A percentile compares a stretch with the other conserved stretches of the same genome.
These are phyloP conservation scores for Symmetrospora coprosmae DNA, from an alignment of 768 basidiomycete species.

Conservation along the genomic window DNA sequence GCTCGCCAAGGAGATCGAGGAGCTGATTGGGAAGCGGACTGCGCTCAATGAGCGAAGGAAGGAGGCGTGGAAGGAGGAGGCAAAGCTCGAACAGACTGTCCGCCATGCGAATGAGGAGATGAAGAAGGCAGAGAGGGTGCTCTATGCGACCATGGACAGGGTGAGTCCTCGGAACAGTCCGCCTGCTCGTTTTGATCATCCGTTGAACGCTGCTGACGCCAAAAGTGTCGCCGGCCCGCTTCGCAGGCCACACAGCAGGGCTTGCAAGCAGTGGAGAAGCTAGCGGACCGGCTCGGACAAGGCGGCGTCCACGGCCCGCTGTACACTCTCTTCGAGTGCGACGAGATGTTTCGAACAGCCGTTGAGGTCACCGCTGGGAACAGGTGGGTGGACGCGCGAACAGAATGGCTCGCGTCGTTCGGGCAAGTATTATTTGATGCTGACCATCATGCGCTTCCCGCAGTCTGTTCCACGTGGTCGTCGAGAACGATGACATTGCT, in stretches of 20 bases:
- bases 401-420: no score
- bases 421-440: no score
- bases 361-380: slow-evolving; percentile 91
- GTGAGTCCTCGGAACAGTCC: slow-evolving; percentile 40
- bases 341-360: slow-evolving; percentile 81
- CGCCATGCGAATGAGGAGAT: slow-evolving; percentile 66
- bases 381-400: slow-evolving; percentile 60
- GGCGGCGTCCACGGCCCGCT: slow-evolving; percentile 84
- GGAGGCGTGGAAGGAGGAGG: slow-evolving; percentile 87
- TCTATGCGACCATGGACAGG: slow-evolving; percentile 93
- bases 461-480: slow-evolving; percentile 92
- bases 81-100: slow-evolving; percentile 64
- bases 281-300: slow-evolving; percentile 58
- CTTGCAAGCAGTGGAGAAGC: slow-evolving; percentile 67
- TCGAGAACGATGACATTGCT: slow-evolving; percentile 90
- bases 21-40: slow-evolving; percentile 51
- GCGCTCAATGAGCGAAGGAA: background rate
- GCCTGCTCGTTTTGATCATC: background rate
- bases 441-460: background rate
- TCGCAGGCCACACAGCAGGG: slow-evolving; percentile 88
- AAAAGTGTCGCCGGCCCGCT: no score
- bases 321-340: slow-evolving; percentile 81
- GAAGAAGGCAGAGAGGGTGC: slow-evolving; percentile 57
- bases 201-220: no score
- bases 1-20: slow-evolving; percentile 46